Evolutionary conservation across 192 early-diverging fungal genomes (phyloP), one percentile per base, ranked within the genome.

Genomic region (Gamsiella multidivaricata): DNA sequence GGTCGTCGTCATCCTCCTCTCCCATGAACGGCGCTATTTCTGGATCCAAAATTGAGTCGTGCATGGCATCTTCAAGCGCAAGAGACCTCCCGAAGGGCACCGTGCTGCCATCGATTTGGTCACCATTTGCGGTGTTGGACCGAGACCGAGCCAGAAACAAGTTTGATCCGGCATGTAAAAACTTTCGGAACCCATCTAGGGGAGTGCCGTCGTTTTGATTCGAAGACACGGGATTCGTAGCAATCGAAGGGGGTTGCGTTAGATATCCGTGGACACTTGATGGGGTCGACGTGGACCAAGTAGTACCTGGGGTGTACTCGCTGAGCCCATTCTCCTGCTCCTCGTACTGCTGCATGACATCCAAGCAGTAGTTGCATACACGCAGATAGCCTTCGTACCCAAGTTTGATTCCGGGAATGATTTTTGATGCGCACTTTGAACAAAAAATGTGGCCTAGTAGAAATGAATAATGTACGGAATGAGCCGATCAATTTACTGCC

Each of bases 381-480:
- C 91, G 86, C 79, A 89, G 81, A n/a, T 83, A 83, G n/a, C 83
- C 92, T 61, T 92, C 82, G 33, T 91, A 86, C 31, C 88, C 88
- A 68, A 91, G 91, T 23, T 84, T 83, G 37, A 85, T 82, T 32
- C 92, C 91, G 9, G 88, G 70, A 20, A 94, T 88, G 12, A 86
- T 86, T 23, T 89, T 83, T 5, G 88, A 91, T 1, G 93, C 90
- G 81, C 93, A 94, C 58, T 85, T 85, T 26, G 85, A 82, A 72
- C 93, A 93, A 61, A 93, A 92, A 15, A 93, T 93, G 51, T 91
- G 91, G 18, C 87, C 88, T 84, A 70, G n/a, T n/a, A n/a, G n/a
- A n/a, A n/a, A n/a, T n/a, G n/a, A n/a, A 12, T 32, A 46, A 11
- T 32, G 29, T 29, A 57, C 12, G 37, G 25, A 12, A 31, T 47